Evolutionary conservation across 2,329 filamentous ascomycete species (phyloP).

Genomic region (Diaporthe citrichinensis): DNA sequence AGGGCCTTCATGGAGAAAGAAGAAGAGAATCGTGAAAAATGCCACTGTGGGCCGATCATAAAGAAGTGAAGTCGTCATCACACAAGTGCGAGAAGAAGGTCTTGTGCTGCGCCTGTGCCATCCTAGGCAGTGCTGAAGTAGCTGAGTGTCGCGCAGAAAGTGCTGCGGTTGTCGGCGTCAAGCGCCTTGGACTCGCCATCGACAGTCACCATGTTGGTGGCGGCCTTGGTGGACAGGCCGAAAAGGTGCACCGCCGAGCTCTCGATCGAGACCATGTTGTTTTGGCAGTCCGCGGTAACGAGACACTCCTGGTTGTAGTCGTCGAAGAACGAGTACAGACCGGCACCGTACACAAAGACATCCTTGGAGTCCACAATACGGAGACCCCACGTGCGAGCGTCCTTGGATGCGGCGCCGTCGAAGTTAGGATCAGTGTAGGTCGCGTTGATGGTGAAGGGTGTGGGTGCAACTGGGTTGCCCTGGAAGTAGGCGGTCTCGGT

Average conservation of each 20-base stretch:
- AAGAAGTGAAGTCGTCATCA: slow-evolving; percentile 39
- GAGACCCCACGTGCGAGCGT: slow-evolving; percentile 84
- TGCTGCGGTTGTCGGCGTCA: slow-evolving; percentile 75
- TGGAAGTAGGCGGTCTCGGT: slow-evolving; percentile 93
- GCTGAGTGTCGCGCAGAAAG: slow-evolving; percentile 74
- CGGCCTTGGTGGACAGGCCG: slow-evolving; percentile 81
- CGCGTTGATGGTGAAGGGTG: slow-evolving; percentile 73
- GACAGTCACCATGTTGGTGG: slow-evolving; percentile 79
- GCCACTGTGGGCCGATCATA: slow-evolving; percentile 26
- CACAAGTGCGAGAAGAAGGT: not conserved
- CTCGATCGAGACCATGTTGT: slow-evolving; percentile 82
- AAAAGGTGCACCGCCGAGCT: slow-evolving; percentile 74
- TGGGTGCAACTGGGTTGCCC: slow-evolving; percentile 80
- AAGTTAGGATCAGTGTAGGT: slow-evolving; percentile 80
- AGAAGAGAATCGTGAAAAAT: slow-evolving; percentile 39
- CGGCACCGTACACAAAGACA: slow-evolving; percentile 79
- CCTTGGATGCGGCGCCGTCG: slow-evolving; percentile 60
- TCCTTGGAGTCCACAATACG: slow-evolving; percentile 77
- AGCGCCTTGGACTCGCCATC: slow-evolving; percentile 68
- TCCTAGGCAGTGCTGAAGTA: slow-evolving; percentile 56
- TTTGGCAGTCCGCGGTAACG: slow-evolving; percentile 77
- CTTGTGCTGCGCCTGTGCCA: not conserved
- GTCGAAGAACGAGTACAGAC: slow-evolving; percentile 87
- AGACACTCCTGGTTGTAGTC: slow-evolving; percentile 84
- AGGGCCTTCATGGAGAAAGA: slow-evolving; percentile 39